A percentile compares a stretch with the other conserved stretches of the same genome.
Conservation (phyloP, 1,284 basidiomycete genomes). For the Entoloma clypeatum region DNA sequence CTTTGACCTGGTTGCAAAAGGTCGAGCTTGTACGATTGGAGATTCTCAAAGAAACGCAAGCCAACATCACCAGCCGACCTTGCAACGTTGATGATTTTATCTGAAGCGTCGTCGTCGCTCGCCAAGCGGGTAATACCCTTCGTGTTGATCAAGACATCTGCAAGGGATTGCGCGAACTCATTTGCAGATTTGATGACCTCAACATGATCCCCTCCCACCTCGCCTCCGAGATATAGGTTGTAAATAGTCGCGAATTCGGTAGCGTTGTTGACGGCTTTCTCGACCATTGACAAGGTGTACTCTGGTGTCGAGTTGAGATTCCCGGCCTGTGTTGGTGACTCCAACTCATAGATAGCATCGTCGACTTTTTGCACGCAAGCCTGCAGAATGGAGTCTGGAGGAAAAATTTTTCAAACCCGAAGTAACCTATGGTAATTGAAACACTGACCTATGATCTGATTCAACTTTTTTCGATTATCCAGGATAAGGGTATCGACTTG, state of each 20-base stretch:
- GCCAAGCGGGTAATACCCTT: slow-evolving; percentile 96
- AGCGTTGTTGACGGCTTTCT: slow-evolving; percentile 91
- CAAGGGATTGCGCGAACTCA: slow-evolving; percentile 90
- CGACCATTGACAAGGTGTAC: slow-evolving; percentile 97
- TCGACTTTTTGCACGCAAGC: slow-evolving; percentile 97
- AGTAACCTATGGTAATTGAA: background rate
- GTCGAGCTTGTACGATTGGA: slow-evolving; percentile 93
- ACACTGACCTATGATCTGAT: slow-evolving; percentile 89
- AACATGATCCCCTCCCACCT: slow-evolving; percentile 91
- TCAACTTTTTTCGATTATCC: slow-evolving; percentile 97
- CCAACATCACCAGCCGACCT: slow-evolving; percentile 85
- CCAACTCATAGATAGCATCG: slow-evolving; percentile 95
- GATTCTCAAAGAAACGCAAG: slow-evolving; percentile 90
- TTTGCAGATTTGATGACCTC: slow-evolving; percentile 98
- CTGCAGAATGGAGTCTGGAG: slow-evolving; percentile 89
- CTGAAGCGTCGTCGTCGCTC: slow-evolving; percentile 86
- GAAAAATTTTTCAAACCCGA: slow-evolving; percentile 1
- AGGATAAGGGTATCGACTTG: slow-evolving; percentile 97
- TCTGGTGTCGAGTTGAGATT: slow-evolving; percentile 97
- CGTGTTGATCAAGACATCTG: slow-evolving; percentile 89
- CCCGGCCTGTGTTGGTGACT: slow-evolving; percentile 90
- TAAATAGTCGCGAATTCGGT: slow-evolving; percentile 96
- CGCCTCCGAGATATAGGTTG: slow-evolving; percentile 87
- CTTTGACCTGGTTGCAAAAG: slow-evolving; percentile 71
- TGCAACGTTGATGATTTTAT: slow-evolving; percentile 86